Base-by-base conservation (phyloP, 768 basidiomycete genomes). In the Lactarius hengduanensis region DNA sequence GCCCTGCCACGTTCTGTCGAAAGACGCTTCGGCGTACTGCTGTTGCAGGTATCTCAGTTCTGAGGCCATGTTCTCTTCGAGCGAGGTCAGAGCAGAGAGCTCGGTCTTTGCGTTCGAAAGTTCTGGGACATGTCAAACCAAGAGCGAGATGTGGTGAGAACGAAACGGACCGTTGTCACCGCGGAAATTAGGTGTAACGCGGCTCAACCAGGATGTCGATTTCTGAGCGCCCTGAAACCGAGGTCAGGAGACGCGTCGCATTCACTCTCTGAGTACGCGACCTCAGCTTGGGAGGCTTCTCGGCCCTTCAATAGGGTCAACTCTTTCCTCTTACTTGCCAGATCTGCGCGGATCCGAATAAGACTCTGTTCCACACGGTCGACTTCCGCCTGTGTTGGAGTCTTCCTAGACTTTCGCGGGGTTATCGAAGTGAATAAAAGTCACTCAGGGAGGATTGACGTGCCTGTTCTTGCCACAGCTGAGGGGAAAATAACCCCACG, bases 401-500 rank as follows among this genome's bases (percentile, higher is more conserved):
- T 53, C 13, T 53, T 53, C 26, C 50, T 53, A 53, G 50, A 53
- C 50, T 53, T 26, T 26, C 22, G 50, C 50, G 50, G 6, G 15
- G 4, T 53, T 53, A 53, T 53, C 11, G 26, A 28, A 15, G 26
- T 53, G 50, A 13, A 22, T 11, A 26, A 26, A 26, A 22, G 22
- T 13, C 13, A 50, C 26, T 53, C 50, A 53, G 50, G 50, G 50
- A 40, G 15, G 13, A 53, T 26, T 53, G 50, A 53, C 50, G 50
- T 53, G 50, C 50, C 50, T 53, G 13, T 53, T 53, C 8, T 59
- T 71, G 4, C 75, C 71, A 7, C 77, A 78, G 20, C 79, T 69
- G 43, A 78, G 73, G 0, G 86, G 85, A 15, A 88, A 73, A 71
- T 81, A 86, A 6, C 76, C 77, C 89, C 90, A 90, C 0, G 85